Percentiles rank a stretch among this genome's conserved stretches.
These are phyloP conservation scores for Alternaria arbusti DNA, from an alignment of 2,329 filamentous ascomycete genomes.

Conservation along the genomic window DNA sequence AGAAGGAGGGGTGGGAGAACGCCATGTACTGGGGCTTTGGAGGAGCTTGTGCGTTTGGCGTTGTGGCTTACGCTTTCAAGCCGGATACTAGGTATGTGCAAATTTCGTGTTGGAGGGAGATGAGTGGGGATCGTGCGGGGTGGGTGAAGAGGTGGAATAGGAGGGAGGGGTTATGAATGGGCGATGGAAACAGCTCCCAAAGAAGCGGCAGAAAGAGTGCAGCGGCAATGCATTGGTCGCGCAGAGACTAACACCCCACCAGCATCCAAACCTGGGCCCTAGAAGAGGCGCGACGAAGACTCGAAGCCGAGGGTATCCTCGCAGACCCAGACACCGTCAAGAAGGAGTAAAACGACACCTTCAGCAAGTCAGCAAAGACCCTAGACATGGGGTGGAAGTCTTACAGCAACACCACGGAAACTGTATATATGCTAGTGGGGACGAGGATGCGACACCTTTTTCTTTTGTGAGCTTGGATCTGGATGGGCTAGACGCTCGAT, in stretches of 20 bases:
- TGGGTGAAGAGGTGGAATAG: neutral
- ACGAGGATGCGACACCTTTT: neutral
- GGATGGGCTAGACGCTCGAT: slow-evolving; percentile 10
- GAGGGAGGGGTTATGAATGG: neutral
- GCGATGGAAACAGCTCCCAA: neutral
- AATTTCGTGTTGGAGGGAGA: neutral
- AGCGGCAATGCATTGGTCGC: neutral
- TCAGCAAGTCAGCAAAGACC: neutral
- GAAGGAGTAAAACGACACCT: slow-evolving; percentile 34
- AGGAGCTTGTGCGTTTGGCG: slow-evolving; percentile 74
- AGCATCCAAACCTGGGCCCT: slow-evolving; percentile 99
- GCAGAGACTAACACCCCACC: slow-evolving; percentile 27
- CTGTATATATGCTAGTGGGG: slow-evolving; percentile 11
- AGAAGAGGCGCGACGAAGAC: slow-evolving; percentile 91
- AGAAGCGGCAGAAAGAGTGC: neutral
- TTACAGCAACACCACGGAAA: slow-evolving; percentile 7
- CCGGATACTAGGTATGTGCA: slow-evolving; percentile 93
- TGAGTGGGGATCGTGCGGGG: neutral
- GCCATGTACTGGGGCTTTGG: slow-evolving; percentile 85
- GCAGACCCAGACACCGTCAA: slow-evolving; percentile 72
- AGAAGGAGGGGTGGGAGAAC: slow-evolving; percentile 96
- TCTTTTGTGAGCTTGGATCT: slow-evolving; percentile 16
- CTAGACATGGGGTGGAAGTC: neutral
- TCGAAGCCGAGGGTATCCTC: slow-evolving; percentile 95
- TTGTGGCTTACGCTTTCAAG: slow-evolving; percentile 91